Evolutionary conservation across 106 monocot species (phyloP).

Genomic region (Allium sativum): DNA sequence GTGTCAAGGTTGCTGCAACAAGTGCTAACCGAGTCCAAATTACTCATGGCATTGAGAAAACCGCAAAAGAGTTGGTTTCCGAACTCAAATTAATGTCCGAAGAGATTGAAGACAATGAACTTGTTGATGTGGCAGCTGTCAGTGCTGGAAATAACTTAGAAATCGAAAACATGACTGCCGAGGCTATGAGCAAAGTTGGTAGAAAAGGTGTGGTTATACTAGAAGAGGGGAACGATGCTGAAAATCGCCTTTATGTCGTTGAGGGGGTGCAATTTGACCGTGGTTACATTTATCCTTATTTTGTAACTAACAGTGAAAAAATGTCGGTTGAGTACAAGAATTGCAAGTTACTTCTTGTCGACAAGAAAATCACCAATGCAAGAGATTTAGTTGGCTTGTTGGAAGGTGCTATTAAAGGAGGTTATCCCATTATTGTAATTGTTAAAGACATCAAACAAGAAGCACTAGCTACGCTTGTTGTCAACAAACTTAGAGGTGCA

Average conservation of each 20-base stretch:
- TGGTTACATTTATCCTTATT: conserved; percentile 88
- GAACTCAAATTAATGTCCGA: conserved; percentile 49
- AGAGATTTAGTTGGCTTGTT: conserved; percentile 75
- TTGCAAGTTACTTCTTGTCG: conserved; percentile 94
- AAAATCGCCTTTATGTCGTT: conserved; percentile 78
- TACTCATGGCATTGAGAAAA: conserved; percentile 68
- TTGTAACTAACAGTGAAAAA: conserved; percentile 88
- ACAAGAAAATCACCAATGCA: conserved; percentile 89
- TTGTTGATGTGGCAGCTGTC: conserved; percentile 90
- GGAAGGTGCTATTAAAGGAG: conserved; percentile 87
- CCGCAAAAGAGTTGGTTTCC: conserved; percentile 43
- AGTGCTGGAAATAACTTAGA: conserved; percentile 87
- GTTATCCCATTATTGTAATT: conserved; percentile 69
- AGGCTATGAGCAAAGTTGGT: conserved; percentile 91
- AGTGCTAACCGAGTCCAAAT: conserved; percentile 70
- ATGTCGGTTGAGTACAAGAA: conserved; percentile 89
- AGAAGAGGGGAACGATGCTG: conserved; percentile 86
- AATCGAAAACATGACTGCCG: conserved; percentile 94
- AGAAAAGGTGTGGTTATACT: conserved; percentile 92
- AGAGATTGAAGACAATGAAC: conserved; percentile 88
- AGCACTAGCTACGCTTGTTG: conserved; percentile 86
- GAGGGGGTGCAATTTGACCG: conserved; percentile 98
- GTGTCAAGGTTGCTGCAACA: conserved; percentile 52
- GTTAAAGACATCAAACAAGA: conserved; percentile 95
- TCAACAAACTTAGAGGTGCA: conserved; percentile 81